Evolutionary conservation across 805 yeast species (phyloP).

Genomic region (Wickerhamomyces canadensis): DNA sequence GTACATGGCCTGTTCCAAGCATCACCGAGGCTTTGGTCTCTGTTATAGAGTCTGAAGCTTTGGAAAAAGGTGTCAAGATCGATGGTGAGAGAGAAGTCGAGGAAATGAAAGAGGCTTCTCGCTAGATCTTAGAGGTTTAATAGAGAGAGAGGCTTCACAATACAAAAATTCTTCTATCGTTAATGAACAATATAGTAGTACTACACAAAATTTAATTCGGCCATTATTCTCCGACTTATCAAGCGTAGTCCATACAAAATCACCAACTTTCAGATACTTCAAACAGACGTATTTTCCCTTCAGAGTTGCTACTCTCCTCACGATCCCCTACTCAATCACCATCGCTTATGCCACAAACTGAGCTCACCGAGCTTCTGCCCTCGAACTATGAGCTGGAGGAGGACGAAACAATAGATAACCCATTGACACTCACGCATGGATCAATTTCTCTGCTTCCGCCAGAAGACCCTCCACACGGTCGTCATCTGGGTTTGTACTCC

Average conservation of each 20-base stretch:
- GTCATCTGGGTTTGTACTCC: slow-evolving; percentile 63
- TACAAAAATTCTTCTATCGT: no score
- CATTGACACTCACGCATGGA: slow-evolving; percentile 3
- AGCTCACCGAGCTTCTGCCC: background rate
- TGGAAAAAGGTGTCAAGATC: slow-evolving; percentile 54
- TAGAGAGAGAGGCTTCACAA: no score
- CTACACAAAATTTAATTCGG: no score
- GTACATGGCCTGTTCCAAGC: slow-evolving; percentile 99
- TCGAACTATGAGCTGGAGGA: slow-evolving; percentile 7
- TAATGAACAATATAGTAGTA: no score
- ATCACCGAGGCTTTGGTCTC: slow-evolving; percentile 86
- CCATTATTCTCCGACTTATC: no score
- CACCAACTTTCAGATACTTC: background rate
- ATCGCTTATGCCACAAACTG: background rate
- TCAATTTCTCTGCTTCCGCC: slow-evolving; percentile 5
- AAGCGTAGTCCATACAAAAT: no score
- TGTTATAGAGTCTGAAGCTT: slow-evolving; percentile 68
- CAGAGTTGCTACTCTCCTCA: no score
- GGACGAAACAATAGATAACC: slow-evolving; percentile 10
- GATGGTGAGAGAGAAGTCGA: slow-evolving; percentile 81
- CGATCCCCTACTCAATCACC: no score
- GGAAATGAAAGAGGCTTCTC: slow-evolving; percentile 86
- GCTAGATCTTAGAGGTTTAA: slow-evolving; percentile 91
- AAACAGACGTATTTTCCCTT: no score
- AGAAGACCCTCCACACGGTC: slow-evolving; percentile 49